Base-by-base conservation (phyloP, 495 filamentous ascomycete species). In the Hyaloscypha finlandica region DNA sequence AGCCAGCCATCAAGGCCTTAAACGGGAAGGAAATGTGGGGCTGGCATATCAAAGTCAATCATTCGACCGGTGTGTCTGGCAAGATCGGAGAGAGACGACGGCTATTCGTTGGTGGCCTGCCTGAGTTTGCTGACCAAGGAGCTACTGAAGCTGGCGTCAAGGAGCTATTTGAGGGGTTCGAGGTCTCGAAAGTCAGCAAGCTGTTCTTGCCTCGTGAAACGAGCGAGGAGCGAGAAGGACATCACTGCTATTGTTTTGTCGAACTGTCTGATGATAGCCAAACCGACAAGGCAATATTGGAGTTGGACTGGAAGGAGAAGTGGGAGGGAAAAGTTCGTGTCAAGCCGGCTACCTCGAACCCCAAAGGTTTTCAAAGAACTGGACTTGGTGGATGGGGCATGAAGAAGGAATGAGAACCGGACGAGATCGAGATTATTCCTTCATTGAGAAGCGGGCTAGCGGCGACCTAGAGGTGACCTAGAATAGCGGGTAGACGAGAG, bases 171-270 rank as follows among this genome's bases (percentile, higher is more conserved):
- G 75, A 79, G 16, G 84, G 77, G 19, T 88, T 81, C 72, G 79
- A 85, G 5, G 70, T 88, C 16, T 9, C 53, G 11, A 52, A 35
- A 20, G 81, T 89, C 61, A 88, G 85, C 81, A 90, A 90, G 77
- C 77, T 89, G 54, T 85, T 89, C 68, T 76, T 80, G 19, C 86
- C 87, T 29, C 85, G 86, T 68, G 79, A 81, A 1, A 80, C 81
- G 20, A 82, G 83, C 52, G 76, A 78, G 55, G 78, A 81, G 32
- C 80, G 81, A 42, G 79, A 84, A 1, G 86, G 87, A 65, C 81
- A 86, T 70, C 83, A 88, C 72, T 86, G 89, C 76, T 90, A 86
- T 77, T 83, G 86, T 68, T 91, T 90, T 70, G 84, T 90, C 22
- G 89, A 91, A 69, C 82, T 90, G 64, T 72, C 74, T 51, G 84